Evolutionary conservation across 2,329 filamentous ascomycete genomes (phyloP).

Genomic region (Camptophora hylomeconis): DNA sequence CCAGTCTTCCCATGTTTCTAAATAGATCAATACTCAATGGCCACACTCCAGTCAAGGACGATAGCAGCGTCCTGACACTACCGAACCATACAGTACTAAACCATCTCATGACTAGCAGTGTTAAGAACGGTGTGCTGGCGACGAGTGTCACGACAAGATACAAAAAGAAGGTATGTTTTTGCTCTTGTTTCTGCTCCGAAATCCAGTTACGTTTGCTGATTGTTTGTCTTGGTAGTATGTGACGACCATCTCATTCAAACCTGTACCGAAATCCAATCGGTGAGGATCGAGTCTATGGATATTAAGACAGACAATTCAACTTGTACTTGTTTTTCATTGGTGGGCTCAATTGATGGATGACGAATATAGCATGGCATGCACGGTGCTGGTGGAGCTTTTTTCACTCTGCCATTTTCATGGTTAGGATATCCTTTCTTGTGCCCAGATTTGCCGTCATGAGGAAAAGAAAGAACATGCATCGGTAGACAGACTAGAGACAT

Average conservation of each 20-base stretch:
- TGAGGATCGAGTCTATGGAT: not conserved
- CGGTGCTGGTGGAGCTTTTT: constrained; percentile 1
- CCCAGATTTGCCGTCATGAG: no score
- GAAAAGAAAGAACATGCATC: no score
- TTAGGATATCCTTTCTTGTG: no score
- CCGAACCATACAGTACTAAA: constrained; percentile 96
- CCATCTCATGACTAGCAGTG: constrained; percentile 92
- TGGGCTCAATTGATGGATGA: no score
- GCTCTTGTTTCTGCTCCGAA: constrained; percentile 4
- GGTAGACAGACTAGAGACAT: no score
- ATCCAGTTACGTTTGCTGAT: constrained; percentile 2
- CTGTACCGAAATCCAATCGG: constrained; percentile 38
- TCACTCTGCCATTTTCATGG: no score
- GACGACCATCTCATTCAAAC: constrained; percentile 95
- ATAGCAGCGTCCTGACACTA: constrained; percentile 92
- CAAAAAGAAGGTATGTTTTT: constrained; percentile 56
- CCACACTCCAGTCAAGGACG: constrained; percentile 84
- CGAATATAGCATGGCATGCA: no score
- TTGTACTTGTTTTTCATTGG: no score
- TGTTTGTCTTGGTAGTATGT: constrained; percentile 76
- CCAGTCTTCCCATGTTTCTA: constrained; percentile 76
- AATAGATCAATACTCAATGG: constrained; percentile 92
- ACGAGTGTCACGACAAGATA: constrained; percentile 97
- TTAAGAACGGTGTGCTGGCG: constrained; percentile 89
- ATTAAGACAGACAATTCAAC: no score